Evolutionary conservation across 2,329 filamentous ascomycete species (phyloP), one percentile per base, ranked within the genome.

Genomic region (Triangularia verruculosa): DNA sequence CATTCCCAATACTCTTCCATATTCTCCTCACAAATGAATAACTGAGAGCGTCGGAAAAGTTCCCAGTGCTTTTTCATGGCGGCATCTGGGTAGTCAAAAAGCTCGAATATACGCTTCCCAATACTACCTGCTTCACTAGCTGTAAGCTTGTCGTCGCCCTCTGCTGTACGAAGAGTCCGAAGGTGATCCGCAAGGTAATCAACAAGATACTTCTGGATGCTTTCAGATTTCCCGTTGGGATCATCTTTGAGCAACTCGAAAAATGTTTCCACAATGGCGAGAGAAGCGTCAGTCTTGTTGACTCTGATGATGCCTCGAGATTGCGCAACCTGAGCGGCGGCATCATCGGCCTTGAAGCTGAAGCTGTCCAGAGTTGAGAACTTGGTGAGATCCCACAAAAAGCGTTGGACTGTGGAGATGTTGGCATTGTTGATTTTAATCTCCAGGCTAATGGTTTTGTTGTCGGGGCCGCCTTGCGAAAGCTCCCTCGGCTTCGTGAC

Each of bases 381-480:
- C 17, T 20, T 20, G 17, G 60, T 30, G 8, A 61, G 32, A 27
- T 61, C 54, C 60, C 60, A 61, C 20, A 61, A 30, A 17, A 61
- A 61, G 12, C 60, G 52, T 27, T 57, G 52, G 12, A 61, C 60
- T 2, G 32, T 61, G 1, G 60, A 20, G 13, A 61, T 15, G 11
- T 51, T 15, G 9, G 60, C 60, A 25, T 61, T 61, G 22, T 25
- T 61, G 52, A 61, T 61, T 32, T 56, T 32, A 15, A 61, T 39
- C 3, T 28, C 13, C 20, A 61, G 28, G 60, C 60, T 61, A 13
- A 61, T 61, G 12, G 28, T 61, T 17, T 43, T 34, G 5, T 17
- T 30, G 3, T 55, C 34, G 28, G 34, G 7, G 20, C 27, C 15
- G 3, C 6, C 8, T 13, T 20, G 52, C 1, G 54, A 56, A 1